Conservation (phyloP, 371 early-diverging fungal genomes). For the Lichtheimia ornata region DNA sequence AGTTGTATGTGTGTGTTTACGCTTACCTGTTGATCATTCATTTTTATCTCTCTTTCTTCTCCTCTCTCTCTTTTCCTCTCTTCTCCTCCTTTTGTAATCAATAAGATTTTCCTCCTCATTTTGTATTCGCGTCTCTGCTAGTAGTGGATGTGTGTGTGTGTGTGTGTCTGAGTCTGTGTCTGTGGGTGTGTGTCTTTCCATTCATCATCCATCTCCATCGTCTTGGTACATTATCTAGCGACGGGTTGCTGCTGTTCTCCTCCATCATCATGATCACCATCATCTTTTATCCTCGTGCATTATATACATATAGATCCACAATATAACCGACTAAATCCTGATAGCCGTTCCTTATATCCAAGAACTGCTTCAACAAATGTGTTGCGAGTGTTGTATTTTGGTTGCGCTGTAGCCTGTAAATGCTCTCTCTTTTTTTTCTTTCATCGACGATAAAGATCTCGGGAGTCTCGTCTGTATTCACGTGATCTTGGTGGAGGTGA, state of each 20-base stretch:
- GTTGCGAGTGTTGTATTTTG: not conserved
- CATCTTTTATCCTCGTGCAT: not conserved
- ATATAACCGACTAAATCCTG: not conserved
- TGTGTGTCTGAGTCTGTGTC: not conserved
- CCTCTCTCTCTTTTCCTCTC: slow-evolving; percentile 7
- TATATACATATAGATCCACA: not conserved
- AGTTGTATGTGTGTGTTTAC: too few species aligned
- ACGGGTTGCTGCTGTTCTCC: not conserved
- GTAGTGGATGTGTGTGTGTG: not conserved
- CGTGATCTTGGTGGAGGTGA: slow-evolving; percentile 19
- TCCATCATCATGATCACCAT: not conserved
- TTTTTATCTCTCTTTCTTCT: slow-evolving; percentile 3
- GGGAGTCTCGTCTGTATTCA: slow-evolving; percentile 43
- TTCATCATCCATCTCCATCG: too few species aligned
- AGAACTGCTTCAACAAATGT: not conserved
- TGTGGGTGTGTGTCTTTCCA: too few species aligned
- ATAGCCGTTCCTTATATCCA: not conserved
- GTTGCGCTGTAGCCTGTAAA: slow-evolving; percentile 1
- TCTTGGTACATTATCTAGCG: too few species aligned
- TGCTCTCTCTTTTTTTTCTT: slow-evolving; percentile 7
- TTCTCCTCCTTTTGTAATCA: slow-evolving; percentile 4
- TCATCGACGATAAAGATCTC: slow-evolving; percentile 46
- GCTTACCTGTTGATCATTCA: not conserved
- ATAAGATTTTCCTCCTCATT: not conserved
- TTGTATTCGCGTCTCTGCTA: not conserved